Evolutionary conservation across 129 eudicot genomes (phyloP).

Genomic region (Pittosporum tobira): DNA sequence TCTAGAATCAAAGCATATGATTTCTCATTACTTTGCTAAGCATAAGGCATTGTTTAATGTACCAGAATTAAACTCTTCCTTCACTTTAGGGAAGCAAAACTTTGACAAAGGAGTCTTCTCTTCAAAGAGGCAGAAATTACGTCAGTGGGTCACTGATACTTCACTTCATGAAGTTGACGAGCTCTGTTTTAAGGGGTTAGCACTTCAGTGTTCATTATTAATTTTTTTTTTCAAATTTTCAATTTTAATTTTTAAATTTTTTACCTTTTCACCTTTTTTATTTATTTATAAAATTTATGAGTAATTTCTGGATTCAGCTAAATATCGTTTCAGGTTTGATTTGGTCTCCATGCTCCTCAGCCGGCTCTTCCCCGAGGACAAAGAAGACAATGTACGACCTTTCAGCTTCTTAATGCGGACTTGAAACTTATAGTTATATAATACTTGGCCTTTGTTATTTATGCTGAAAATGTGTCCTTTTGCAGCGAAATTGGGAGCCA

Average conservation of each 20-base stretch:
- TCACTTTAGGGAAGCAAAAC: conserved; percentile 27
- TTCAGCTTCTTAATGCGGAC: conserved; percentile 9
- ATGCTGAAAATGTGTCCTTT: conserved; percentile 18
- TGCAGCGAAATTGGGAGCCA: conserved; percentile 21
- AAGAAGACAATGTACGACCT: conserved; percentile 37
- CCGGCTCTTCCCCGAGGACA: conserved; percentile 51
- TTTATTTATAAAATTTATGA: too few species aligned
- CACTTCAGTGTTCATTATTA: conserved; percentile 5
- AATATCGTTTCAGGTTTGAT: conserved; percentile 46
- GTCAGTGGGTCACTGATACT: conserved; percentile 39
- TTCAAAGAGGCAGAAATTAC: conserved; percentile 47
- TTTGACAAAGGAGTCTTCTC: conserved; percentile 45
- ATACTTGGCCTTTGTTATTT: conserved; percentile 1
- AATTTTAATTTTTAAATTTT: too few species aligned
- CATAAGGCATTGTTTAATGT: not conserved
- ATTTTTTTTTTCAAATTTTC: too few species aligned
- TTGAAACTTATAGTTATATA: not conserved
- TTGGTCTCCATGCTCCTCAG: conserved; percentile 57
- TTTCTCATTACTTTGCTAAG: not conserved
- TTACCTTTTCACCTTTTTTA: too few species aligned
- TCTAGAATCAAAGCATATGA: not conserved
- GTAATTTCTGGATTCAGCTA: conserved; percentile 6
- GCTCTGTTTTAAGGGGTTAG: conserved; percentile 53
- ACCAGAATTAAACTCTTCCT: conserved; percentile 4
- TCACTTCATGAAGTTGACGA: conserved; percentile 32